phyloP scores from a whole-genome alignment of 2,329 filamentous ascomycete genomes.

The Calycina herbarum region DNA sequence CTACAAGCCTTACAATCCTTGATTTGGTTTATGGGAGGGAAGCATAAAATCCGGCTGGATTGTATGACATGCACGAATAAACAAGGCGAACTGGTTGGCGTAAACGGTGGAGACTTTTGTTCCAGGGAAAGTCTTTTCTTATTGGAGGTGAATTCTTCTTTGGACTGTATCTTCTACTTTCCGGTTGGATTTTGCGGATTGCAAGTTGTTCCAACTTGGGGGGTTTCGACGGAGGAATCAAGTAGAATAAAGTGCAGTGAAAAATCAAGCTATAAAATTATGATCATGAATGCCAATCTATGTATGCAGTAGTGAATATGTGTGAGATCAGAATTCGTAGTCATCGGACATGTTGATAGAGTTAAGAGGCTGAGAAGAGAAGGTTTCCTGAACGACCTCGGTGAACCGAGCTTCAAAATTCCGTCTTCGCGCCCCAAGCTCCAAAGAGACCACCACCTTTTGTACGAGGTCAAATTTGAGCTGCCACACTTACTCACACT shows the following conservation, averaged over 20 bases:
- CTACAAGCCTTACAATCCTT: conserved; percentile 50
- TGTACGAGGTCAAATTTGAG: neutral
- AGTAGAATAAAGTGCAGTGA: conserved; percentile 5
- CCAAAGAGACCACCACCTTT: neutral
- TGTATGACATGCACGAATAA: conserved; percentile 11
- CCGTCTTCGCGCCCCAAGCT: conserved; percentile 10
- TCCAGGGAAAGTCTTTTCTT: conserved; percentile 7
- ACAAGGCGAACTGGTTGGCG: conserved; percentile 13
- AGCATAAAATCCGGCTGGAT: conserved; percentile 4
- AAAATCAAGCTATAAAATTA: conserved; percentile 2
- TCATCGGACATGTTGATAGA: no score
- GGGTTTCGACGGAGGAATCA: neutral
- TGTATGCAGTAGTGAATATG: neutral
- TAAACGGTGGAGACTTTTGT: conserved; percentile 7
- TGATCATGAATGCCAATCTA: neutral
- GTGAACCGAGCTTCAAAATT: conserved; percentile 14
- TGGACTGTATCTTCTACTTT: neutral
- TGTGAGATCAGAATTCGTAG: neutral
- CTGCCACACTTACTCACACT: neutral
- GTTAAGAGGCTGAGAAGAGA: neutral
- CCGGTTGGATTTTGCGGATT: conserved; percentile 4
- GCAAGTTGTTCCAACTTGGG: neutral
- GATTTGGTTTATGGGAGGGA: neutral
- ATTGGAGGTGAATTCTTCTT: neutral
- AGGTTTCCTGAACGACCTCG: neutral